Percentiles rank a stretch among this genome's conserved stretches.
phyloP scores from a whole-genome alignment of 805 yeast species.

The Hanseniaspora pseudoguilliermondii region DNA sequence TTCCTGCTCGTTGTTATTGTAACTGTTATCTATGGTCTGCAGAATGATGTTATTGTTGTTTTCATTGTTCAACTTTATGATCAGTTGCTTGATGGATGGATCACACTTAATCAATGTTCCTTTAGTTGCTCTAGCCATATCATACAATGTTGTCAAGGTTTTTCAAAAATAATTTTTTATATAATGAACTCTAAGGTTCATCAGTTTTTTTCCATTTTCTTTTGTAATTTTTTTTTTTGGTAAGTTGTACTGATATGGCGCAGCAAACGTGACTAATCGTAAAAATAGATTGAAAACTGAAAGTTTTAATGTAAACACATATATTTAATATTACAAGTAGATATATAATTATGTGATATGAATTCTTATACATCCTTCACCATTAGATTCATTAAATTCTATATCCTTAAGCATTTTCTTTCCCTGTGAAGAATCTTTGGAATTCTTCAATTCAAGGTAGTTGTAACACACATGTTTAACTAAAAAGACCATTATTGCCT shows the following conservation, averaged over 20 bases:
- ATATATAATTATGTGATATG: too few relatives aligned
- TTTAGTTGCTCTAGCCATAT: conserved; percentile 43
- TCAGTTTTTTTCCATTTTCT: too few relatives aligned
- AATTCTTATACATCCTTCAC: too few relatives aligned
- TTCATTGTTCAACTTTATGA: conserved; percentile 66
- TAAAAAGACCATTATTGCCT: not conserved
- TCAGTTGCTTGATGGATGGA: conserved; percentile 82
- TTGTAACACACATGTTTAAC: conserved; percentile 7
- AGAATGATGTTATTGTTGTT: conserved; percentile 53
- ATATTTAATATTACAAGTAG: too few relatives aligned
- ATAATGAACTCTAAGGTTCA: too few relatives aligned
- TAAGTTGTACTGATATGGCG: too few relatives aligned
- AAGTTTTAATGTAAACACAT: too few relatives aligned
- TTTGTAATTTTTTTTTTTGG: too few relatives aligned
- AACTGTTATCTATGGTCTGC: conserved; percentile 83
- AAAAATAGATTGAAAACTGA: too few relatives aligned
- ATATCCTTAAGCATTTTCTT: too few relatives aligned
- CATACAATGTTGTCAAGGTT: not conserved
- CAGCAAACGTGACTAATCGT: too few relatives aligned
- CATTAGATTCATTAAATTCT: too few relatives aligned
- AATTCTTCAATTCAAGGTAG: not conserved
- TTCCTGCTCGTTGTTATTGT: conserved; percentile 24
- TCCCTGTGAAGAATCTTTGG: not conserved
- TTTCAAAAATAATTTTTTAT: not conserved
- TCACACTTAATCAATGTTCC: conserved; percentile 57